Percentiles rank a stretch among this genome's conserved stretches.
phyloP scores from a whole-genome alignment of 306 rosid species.

The Cucurbita ficifolia region DNA sequence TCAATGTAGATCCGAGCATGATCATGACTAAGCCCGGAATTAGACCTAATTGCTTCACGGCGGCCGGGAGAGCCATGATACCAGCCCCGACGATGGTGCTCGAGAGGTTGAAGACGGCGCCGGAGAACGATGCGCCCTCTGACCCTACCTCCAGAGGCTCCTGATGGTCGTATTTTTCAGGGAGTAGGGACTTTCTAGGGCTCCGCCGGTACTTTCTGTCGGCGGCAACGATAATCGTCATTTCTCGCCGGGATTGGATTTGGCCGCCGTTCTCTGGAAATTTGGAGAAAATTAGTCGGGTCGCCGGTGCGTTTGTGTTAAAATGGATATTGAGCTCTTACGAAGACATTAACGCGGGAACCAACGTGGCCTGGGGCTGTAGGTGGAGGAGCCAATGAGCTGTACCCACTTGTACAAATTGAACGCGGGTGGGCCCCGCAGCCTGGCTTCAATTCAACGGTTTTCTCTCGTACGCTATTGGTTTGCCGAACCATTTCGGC shows the following conservation, averaged over 20 bases:
- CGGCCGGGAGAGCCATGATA: constrained; percentile 66
- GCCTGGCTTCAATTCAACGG: neutral
- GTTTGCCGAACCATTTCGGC: neutral
- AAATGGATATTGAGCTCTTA: neutral
- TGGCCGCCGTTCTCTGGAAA: neutral
- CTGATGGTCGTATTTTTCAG: constrained; percentile 13
- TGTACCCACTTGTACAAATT: neutral
- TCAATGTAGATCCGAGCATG: constrained; percentile 26
- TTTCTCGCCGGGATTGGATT: neutral
- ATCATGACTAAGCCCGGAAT: constrained; percentile 38
- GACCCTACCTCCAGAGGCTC: constrained; percentile 14
- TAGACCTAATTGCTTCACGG: constrained; percentile 43
- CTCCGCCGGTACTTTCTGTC: constrained; percentile 38
- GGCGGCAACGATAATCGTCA: constrained; percentile 16
- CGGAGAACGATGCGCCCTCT: constrained; percentile 41
- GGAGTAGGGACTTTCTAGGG: constrained; percentile 18
- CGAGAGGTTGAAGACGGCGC: constrained; percentile 56
- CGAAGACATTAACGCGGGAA: constrained; percentile 10
- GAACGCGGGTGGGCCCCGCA: neutral
- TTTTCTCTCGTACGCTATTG: neutral
- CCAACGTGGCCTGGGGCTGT: neutral
- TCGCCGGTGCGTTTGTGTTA: neutral
- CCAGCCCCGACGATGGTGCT: constrained; percentile 63
- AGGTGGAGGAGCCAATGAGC: neutral
- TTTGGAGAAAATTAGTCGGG: neutral